Evolutionary conservation across 2,329 filamentous ascomycete species (phyloP), one percentile per base, ranked within the genome.

Genomic region (Colletotrichum filicis): DNA sequence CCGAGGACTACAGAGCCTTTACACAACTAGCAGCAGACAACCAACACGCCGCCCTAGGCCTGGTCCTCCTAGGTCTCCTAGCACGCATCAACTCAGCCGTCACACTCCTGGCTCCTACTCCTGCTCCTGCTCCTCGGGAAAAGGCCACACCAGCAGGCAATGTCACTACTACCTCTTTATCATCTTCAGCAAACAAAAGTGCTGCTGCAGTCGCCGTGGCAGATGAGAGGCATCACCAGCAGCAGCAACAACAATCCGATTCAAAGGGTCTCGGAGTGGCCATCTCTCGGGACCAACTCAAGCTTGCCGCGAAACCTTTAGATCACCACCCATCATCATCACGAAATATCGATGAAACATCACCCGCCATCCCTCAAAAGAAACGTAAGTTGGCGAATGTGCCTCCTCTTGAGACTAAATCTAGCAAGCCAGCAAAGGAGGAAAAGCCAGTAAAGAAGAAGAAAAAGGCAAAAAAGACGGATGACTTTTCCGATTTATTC

Each of bases 401-500:
- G 6, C 16, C 37, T 22, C 24, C 28, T 30, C 32, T 22, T 4
- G 49, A 68, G n/a, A 16, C 42, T 3, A 42, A 32, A 16, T 8
- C 67, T 12, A 53, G 22, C 53, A 66, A 46, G 49, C 14, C 37
- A 9, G 12, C 14, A 19, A 60, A 53, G 53, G 60, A 58, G 60
- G 80, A 81, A 75, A 87, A 85, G 77, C 72, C 75, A 7, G 53
- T 59, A 16, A 64, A 65, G 42, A 73, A 52, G n/a, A 79, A 79
- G 70, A 83, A 85, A 69, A 85, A 82, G 73, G 88, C 87, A 68
- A 89, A 85, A 75, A 88, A 85, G 49, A 85, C 85, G 6, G 90
- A 95, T 79, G 92, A 90, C 55, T 93, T 96, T 68, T 93, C 95
- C 74, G 91, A 92, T 78, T 82, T 96, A 28, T 97, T 97, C 78